Evolutionary conservation across 768 basidiomycete genomes (phyloP), one percentile per base, ranked within the genome.

Genomic region (Dentipellis fragilis): DNA sequence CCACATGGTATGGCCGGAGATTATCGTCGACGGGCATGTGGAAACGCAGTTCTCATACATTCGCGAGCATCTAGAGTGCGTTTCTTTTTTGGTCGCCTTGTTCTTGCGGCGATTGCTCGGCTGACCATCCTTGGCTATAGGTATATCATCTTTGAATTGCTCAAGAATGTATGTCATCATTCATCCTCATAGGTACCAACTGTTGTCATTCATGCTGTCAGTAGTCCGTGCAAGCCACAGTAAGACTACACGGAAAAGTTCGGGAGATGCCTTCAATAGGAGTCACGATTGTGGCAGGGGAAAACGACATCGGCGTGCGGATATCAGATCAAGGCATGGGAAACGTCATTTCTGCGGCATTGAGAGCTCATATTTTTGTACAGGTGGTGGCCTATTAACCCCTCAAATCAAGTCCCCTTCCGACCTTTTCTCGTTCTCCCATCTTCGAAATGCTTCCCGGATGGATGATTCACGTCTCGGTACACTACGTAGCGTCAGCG

Each of bases 401-500:
- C 65, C 76, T 7, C 70, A 78, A 54, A 76, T 89, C 51, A 75
- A 74, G 57, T 75, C 75, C 1, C 83, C 90, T 0, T 80, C 84
- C 17, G 91, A 93, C 65, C 73, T 93, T 5, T 92, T 91, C 69
- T 93, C 91, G 3, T 93, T 94, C 72, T 93, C 90, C 3, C 91
- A 93, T 68, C 66, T 85, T 23, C 80, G 90, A 10, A 90, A 91
- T 64, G 81, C 85, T 1, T 72, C 80, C 19, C 76, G 89, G 50
- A 69, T 93, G 68, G 78, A 87, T 51, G 70, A 78, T 62, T 77
- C 81, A 16, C 80, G 87, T 8, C 67, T 92, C 29, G 82, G 81
- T 11, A 85, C 86, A 5, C 70, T 89, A 54, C 79, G 88, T 12
- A 75, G 74, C 10, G 81, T 81, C 19, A 83, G 81, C 60, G 69